Base-by-base conservation (phyloP, 2,329 filamentous ascomycete species). In the Exophiala dermatitidis region DNA sequence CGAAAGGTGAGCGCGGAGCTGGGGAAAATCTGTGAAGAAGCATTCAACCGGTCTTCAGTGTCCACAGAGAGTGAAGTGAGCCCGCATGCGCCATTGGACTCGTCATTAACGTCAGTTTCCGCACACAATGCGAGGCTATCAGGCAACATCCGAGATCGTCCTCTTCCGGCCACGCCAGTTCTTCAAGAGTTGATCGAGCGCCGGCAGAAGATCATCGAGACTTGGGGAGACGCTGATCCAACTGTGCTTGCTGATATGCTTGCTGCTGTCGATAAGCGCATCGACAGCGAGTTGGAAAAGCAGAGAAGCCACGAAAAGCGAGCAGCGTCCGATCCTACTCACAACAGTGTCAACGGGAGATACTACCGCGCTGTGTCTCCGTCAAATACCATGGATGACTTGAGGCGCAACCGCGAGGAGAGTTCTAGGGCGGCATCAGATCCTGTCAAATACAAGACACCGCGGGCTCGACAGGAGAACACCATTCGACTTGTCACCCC, bases 1-100 rank as follows among this genome's bases (percentile, higher is more conserved):
- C 79, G 88, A 4, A 85, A 91, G 62, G 85, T 94, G 53, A 95
- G 89, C 62, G 82, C 81, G 63, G 89, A 89, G 63, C 83, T 96
- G 57, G 88, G 89, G 46, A 88, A 89, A 68, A 88, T 93, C 54
- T 94, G 90, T 65, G 90, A 97, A 65, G 88, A 93, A 64, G 90
- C 90, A 1, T 96, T 97, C 73, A 90, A 88, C 65, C 83, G 85
- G 62, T 77, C 73, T 50, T 84, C 77, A 0, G 69, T 78, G 26
- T 74, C 74, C 42, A 78, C 79, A 1, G 55, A 41, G 10, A 80
- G 75, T 47, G 68, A 65, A 29, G 52, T 46, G 32, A 63, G 53
- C 50, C 63, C 53, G 37, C 41, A 70, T 29, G 71, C 71, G 2
- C 77, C 75, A 1, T 69, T 71, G 12, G 64, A 66, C 3, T 80